These are phyloP conservation scores for Insectozyma bohioensis DNA, from an alignment of 1,139 yeast genomes.

Conservation along the genomic window DNA sequence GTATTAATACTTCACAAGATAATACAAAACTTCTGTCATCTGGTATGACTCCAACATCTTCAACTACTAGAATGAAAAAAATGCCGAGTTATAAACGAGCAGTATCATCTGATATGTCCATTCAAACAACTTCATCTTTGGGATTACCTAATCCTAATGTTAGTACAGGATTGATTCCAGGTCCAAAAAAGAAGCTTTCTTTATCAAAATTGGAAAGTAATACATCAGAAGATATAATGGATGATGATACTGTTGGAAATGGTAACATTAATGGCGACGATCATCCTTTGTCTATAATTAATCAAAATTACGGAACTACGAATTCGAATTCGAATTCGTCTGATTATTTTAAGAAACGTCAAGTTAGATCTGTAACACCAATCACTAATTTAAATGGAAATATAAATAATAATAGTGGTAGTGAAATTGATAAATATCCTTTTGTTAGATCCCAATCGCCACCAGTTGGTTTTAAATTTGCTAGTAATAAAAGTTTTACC, in stretches of 20 bases:
- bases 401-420: conserved; percentile 1
- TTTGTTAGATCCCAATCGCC: conserved; percentile 33
- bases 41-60: conserved; percentile 12
- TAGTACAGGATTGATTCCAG: conserved; percentile 12
- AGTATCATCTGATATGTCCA: conserved; percentile 39
- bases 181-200: conserved; percentile 29
- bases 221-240: conserved; percentile 41
- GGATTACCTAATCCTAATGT: conserved; percentile 17
- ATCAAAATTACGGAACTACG: too few relatives aligned
- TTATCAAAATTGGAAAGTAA: conserved; percentile 38
- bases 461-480: conserved; percentile 29
- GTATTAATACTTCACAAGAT: conserved; percentile 30
- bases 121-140: conserved; percentile 32
- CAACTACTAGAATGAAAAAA: conserved; percentile 15
- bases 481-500: conserved; percentile 1
- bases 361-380: too few relatives aligned
- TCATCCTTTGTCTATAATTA: too few relatives aligned
- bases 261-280: background rate
- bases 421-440: conserved; percentile 2
- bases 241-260: background rate
- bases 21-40: conserved; percentile 5
- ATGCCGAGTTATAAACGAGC: conserved; percentile 38
- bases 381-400: too few relatives aligned
- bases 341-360: too few relatives aligned
- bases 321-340: too few relatives aligned